A percentile compares a stretch with the other conserved stretches of the same genome.
These are phyloP conservation scores for Podaxis sp. DNA, from an alignment of 768 basidiomycete species.

Conservation along the genomic window DNA sequence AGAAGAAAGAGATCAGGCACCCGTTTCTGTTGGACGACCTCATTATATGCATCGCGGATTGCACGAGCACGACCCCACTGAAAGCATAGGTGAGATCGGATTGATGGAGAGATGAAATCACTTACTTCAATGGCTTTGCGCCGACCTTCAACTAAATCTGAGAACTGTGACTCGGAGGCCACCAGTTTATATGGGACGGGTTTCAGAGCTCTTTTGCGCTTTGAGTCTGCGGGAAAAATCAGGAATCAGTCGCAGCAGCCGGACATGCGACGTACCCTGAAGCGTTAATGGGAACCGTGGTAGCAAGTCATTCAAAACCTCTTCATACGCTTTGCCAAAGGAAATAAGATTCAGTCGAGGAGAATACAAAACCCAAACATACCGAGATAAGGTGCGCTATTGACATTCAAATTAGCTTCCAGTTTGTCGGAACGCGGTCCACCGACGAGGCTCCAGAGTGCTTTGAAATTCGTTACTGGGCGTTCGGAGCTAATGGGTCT, in stretches of 20 bases:
- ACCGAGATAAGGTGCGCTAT: not conserved
- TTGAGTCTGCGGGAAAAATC: slow-evolving; percentile 21
- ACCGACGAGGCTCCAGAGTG: slow-evolving; percentile 36
- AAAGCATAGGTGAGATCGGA: not conserved
- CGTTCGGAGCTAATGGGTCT: slow-evolving; percentile 33
- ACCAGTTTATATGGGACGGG: slow-evolving; percentile 42
- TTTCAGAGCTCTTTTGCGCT: slow-evolving; percentile 23
- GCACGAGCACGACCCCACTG: slow-evolving; percentile 52
- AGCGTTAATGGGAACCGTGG: slow-evolving; percentile 44
- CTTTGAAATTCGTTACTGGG: slow-evolving; percentile 30
- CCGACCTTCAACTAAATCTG: slow-evolving; percentile 39
- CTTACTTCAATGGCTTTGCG: slow-evolving; percentile 53
- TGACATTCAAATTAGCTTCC: not conserved
- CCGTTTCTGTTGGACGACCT: slow-evolving; percentile 18
- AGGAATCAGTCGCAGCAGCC: too few relatives aligned
- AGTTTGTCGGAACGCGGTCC: not conserved
- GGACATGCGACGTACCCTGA: slow-evolving; percentile 28
- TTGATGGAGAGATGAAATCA: not conserved
- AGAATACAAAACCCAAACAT: not conserved
- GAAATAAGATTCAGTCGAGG: too few relatives aligned
- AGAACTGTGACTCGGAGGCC: slow-evolving; percentile 32
- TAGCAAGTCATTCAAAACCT: slow-evolving; percentile 31
- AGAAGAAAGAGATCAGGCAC: slow-evolving; percentile 26
- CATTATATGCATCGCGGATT: slow-evolving; percentile 40
- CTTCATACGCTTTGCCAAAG: slow-evolving; percentile 25